Base-by-base conservation (phyloP, 2,329 filamentous ascomycete species). In the Tolypocladium guangdongense region DNA sequence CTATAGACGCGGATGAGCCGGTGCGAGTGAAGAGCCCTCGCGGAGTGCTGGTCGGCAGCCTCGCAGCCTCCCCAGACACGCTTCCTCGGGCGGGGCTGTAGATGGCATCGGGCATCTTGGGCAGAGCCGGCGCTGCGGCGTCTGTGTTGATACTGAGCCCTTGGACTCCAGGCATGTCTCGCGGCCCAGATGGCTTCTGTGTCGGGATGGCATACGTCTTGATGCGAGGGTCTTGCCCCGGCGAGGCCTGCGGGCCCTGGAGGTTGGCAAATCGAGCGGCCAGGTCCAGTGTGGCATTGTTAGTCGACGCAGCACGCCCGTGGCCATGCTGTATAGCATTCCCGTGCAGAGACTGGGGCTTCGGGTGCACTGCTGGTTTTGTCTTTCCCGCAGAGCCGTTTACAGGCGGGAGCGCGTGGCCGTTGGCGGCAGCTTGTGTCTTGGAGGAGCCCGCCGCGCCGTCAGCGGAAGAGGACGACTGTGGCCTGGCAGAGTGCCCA, bases 1-100 rank as follows among this genome's bases (percentile, higher is more conserved):
- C 58, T 2, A 63, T 30, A 1, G 76, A 77, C 1, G 68, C 63
- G 3, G 76, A 65, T 0, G 83, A 85, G 35, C 77, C 78, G 22
- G 77, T 81, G 45, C 82, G 75, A 52, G 78, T 81, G 50, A 82
- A 84, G 62, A 84, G 77, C 57, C 80, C 82, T 18, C 84, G 75
- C 1, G 84, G 78, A 4, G 81, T 83, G 60, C 80, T 84, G 27
- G 84, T 76, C 1, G 86, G 86, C 3, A 84, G 76, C 41, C 83
- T 78, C 10, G 86, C 79, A 27, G 81, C 77, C 55, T 84, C 82
- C 27, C 79, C 81, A 3, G 84, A 82, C 5, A 85, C 75, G 53
- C 83, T 86, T 32, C 87, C 88, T 36, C 86, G 78, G 1, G 84
- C 84, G n/a, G 87, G 87, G 60, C 83, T 90, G 63, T 90, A 91